phyloP scores from a whole-genome alignment of 352 stramenopile genomes.

The Pythium volutum region DNA sequence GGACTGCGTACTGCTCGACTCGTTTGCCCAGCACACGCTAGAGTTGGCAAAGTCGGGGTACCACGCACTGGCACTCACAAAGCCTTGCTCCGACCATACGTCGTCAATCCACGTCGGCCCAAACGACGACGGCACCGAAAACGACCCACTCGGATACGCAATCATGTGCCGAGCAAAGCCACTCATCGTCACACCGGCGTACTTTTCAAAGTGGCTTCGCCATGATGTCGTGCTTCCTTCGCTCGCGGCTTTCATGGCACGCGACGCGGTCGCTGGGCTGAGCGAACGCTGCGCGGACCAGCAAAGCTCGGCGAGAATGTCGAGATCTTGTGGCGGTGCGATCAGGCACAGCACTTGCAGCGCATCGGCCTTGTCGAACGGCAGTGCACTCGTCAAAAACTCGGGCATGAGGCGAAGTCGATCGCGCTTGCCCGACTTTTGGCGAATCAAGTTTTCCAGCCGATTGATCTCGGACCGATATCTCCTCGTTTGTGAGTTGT shows the following conservation, averaged over 20 bases:
- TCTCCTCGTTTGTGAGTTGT: neutral
- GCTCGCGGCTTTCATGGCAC: neutral
- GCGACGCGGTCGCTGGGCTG: neutral
- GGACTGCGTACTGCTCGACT: neutral
- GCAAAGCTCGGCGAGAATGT: conserved; percentile 1
- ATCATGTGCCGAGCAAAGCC: conserved; percentile 4
- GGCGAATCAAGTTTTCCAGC: neutral
- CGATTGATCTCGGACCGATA: conserved; percentile 1
- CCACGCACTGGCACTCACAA: conserved; percentile 37
- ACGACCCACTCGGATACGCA: conserved; percentile 9
- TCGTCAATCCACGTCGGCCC: conserved; percentile 21
- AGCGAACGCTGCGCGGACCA: conserved; percentile 3
- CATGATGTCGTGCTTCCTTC: neutral
- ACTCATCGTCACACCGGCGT: neutral
- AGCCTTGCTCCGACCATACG: conserved; percentile 11
- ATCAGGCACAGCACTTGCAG: conserved; percentile 42
- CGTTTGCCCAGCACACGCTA: conserved; percentile 30
- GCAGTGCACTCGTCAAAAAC: conserved; percentile 35
- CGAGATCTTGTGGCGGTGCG: neutral
- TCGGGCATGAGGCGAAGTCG: conserved; percentile 15
- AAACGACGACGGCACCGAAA: conserved; percentile 19
- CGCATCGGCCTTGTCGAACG: conserved; percentile 20
- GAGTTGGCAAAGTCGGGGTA: conserved; percentile 24
- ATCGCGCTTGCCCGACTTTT: conserved; percentile 1
- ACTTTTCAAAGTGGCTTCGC: neutral